Conservation (phyloP, 192 early-diverging fungal species). For the Anaeromyces robustus region DNA sequence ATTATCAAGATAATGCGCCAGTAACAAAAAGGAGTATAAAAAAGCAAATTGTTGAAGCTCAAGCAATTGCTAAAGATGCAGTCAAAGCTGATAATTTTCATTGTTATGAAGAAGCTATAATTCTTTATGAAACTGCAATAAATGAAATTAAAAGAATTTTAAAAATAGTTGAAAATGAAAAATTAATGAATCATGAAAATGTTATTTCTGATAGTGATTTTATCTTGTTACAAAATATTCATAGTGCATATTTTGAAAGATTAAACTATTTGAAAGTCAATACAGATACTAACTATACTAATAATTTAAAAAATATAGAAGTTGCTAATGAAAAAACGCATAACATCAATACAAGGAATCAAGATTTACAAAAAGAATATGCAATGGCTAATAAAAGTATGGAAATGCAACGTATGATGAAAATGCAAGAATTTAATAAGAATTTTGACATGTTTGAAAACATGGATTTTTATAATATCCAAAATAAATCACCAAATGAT, state of each 20-base stretch:
- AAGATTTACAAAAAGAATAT: not conserved
- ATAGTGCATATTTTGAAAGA: not conserved
- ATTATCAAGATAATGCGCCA: not conserved
- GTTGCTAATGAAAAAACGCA: not conserved
- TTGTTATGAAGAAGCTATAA: not conserved
- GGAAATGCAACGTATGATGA: not conserved
- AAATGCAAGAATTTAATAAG: not conserved
- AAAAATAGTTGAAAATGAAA: not conserved
- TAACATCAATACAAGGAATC: not conserved
- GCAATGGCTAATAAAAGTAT: not conserved
- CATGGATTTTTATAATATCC: not conserved
- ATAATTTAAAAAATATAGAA: not conserved
- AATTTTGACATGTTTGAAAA: not conserved
- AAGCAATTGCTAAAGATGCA: not conserved
- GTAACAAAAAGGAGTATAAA: not conserved
- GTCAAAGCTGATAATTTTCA: not conserved
- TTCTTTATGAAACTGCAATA: not conserved
- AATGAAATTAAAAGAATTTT: not conserved
- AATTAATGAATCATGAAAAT: not conserved
- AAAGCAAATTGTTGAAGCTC: not conserved
- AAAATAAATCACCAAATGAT: not conserved
- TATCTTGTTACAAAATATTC: not conserved
- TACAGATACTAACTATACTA: not conserved
- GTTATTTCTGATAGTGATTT: not conserved
- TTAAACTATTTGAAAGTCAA: not conserved